These are phyloP conservation scores for Schrenkiella parvula DNA, from an alignment of 345 rosid genomes.

Conservation along the genomic window DNA sequence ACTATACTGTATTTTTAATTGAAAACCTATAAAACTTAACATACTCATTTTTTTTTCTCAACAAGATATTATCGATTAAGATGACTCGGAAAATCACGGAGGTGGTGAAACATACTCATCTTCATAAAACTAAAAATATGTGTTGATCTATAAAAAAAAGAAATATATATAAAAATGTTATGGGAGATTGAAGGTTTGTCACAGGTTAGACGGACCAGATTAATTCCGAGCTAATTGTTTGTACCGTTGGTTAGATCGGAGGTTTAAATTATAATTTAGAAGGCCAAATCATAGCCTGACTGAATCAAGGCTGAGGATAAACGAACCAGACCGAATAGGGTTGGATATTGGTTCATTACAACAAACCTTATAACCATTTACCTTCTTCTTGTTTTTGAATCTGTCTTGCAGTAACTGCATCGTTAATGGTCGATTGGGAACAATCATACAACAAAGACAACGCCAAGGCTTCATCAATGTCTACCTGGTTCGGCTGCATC, in stretches of 20 bases:
- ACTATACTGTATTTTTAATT: too few species aligned
- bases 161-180: too few species aligned
- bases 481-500: background rate
- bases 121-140: background rate
- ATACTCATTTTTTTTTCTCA: too few species aligned
- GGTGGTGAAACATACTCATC: too few species aligned
- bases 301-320: background rate
- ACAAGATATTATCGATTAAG: too few species aligned
- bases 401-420: background rate
- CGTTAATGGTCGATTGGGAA: background rate
- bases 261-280: too few species aligned
- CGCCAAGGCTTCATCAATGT: constrained; percentile 12
- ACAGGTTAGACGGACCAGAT: background rate
- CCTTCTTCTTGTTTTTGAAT: constrained; percentile 14
- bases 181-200: too few species aligned
- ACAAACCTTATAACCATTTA: background rate
- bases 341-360: background rate
- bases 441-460: background rate
- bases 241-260: background rate
- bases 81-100: too few species aligned
- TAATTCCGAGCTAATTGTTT: background rate
- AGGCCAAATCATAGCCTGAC: background rate
- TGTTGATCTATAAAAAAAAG: background rate
- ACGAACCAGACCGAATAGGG: background rate
- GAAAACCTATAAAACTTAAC: too few species aligned